Percentiles rank a stretch among this genome's conserved stretches.
Conservation (phyloP, 78 protist genomes). For the Thecamonas trahens region DNA sequence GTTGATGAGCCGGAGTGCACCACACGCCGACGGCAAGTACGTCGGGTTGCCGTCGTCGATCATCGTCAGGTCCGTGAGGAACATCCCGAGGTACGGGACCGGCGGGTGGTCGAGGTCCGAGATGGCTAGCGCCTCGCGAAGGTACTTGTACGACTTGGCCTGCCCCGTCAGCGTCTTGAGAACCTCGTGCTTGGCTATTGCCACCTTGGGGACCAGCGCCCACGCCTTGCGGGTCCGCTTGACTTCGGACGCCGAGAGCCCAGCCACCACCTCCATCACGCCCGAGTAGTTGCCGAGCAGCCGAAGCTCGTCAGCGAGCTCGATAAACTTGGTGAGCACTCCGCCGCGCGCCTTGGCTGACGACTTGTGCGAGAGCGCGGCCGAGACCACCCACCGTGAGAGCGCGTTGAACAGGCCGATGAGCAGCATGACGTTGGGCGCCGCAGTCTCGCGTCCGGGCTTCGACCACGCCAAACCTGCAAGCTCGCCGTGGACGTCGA, state of each 20-base stretch:
- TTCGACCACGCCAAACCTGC: too few species aligned
- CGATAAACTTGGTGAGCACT: constrained; percentile 29
- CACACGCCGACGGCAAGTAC: constrained; percentile 12
- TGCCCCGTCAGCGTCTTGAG: constrained; percentile 28
- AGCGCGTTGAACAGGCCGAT: too few species aligned
- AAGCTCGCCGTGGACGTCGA: too few species aligned
- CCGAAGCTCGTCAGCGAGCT: constrained; percentile 28
- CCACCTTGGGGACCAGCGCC: constrained; percentile 35
- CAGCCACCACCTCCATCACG: constrained; percentile 38
- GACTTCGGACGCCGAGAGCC: constrained; percentile 30
- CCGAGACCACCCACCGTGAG: too few species aligned
- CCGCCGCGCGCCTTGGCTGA: constrained; percentile 18
- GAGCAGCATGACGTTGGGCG: too few species aligned
- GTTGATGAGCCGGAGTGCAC: constrained; percentile 33
- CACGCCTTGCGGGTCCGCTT: constrained; percentile 32
- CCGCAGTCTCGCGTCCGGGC: too few species aligned
- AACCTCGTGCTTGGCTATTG: constrained; percentile 19
- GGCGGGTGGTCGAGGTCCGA: too few species aligned
- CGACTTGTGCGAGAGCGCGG: too few species aligned
- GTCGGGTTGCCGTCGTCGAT: constrained; percentile 46
- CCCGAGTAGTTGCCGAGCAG: constrained; percentile 33
- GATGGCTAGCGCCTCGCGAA: too few species aligned
- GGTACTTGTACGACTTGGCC: constrained; percentile 25
- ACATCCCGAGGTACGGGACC: too few species aligned
- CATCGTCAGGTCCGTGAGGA: constrained; percentile 48